Evolutionary conservation across 768 basidiomycete genomes (phyloP), one percentile per base, ranked within the genome.

Genomic region (Termitomyces sp.): DNA sequence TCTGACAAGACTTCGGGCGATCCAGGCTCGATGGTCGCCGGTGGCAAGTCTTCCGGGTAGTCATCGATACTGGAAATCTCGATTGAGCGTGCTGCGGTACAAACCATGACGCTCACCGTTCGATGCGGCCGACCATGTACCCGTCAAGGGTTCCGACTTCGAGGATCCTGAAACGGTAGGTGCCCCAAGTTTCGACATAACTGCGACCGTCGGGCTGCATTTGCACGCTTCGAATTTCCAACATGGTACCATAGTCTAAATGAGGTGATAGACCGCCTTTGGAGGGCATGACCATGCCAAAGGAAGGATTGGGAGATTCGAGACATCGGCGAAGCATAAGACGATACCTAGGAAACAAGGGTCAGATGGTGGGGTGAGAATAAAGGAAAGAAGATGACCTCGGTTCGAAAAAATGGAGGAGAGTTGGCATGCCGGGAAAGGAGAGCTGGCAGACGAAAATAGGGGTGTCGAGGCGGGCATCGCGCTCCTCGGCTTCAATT

Each of bases 281-380:
- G 3, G 77, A 70, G 34, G 90, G 86, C 74, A 96, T 86, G 65
- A 97, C 81, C 91, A 98, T 98, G 37, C 96, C 96, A 70, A 98
- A 97, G 23, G 79, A 77, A n/a, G 91, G 91, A 42, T 74, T 74
- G 5, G 82, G 76, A 16, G 80, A 83, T 64, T 92, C 87, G 56
- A 98, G 85, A 68, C 90, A 94, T n/a, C 96, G 85, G 23, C 96
- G 89, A 53, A 98, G 86, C 96, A 98, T 98, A 50, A 98, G 79
- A 7, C 96, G 88, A 69, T 98, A 95, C 64, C 86, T 86, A 56
- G 41, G 37, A 17, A 35, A 25, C 27, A 16, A 35, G 23, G 28
- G 14, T 28, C 19, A 54, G 17, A 19, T 55, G 14, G 46, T 27
- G 47, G 44, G 25, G 3, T 34, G 57, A 16, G 45, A 32, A 49